Evolutionary conservation across 192 early-diverging fungal genomes (phyloP).

Genomic region (Umbelopsis sp.): DNA sequence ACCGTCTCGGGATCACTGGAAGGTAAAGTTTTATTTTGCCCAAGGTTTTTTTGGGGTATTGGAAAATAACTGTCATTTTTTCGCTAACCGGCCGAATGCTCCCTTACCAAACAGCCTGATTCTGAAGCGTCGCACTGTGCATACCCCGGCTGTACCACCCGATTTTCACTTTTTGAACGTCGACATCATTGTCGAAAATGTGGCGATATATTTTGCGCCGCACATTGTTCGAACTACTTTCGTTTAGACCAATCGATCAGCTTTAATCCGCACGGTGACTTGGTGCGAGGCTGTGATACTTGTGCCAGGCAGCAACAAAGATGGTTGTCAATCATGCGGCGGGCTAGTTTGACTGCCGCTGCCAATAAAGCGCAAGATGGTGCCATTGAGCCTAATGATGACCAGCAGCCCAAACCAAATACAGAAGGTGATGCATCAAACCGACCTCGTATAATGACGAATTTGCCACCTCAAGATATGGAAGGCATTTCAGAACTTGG

Average conservation of each 20-base stretch:
- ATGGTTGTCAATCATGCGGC: slow-evolving; percentile 4
- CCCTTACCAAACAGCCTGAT: slow-evolving; percentile 34
- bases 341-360: neutral
- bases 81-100: neutral
- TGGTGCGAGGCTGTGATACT: slow-evolving; percentile 38
- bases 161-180: slow-evolving; percentile 40
- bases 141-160: slow-evolving; percentile 28
- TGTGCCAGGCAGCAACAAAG: slow-evolving; percentile 32
- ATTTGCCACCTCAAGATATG: slow-evolving; percentile 35
- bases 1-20: slow-evolving; percentile 33
- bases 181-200: slow-evolving; percentile 48
- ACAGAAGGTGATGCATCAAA: neutral
- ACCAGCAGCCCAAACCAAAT: neutral
- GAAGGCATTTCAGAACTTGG: slow-evolving; percentile 36
- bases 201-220: slow-evolving; percentile 45
- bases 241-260: slow-evolving; percentile 40
- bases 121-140: slow-evolving; percentile 33
- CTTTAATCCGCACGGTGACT: slow-evolving; percentile 32
- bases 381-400: neutral
- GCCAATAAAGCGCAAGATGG: neutral
- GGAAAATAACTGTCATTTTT: too few species aligned
- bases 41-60: too few species aligned
- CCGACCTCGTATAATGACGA: slow-evolving; percentile 30
- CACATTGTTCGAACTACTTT: slow-evolving; percentile 43
- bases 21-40: slow-evolving; percentile 17